Evolutionary conservation across 2,329 filamentous ascomycete genomes (phyloP).

Genomic region (Pseudogymnoascus sp.): DNA sequence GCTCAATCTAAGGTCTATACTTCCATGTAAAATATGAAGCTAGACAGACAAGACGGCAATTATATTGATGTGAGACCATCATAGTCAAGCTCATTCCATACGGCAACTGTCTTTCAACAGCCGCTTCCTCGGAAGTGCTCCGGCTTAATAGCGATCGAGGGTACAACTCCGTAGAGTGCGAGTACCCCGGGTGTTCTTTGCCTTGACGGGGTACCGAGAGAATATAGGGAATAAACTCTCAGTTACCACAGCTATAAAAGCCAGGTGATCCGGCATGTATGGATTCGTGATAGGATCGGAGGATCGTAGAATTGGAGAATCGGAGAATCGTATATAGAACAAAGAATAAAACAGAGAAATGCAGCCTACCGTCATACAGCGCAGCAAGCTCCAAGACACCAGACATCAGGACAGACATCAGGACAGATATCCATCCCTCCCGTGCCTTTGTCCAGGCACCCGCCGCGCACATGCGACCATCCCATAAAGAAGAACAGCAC

Average conservation of each 20-base stretch:
- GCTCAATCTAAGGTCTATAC: conserved; percentile 21
- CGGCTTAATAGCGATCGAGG: conserved; percentile 94
- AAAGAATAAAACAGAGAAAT: conserved; percentile 3
- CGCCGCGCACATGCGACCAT: neutral
- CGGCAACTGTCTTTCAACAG: conserved; percentile 69
- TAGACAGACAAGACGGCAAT: conserved; percentile 9
- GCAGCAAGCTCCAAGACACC: neutral
- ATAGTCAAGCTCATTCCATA: conserved; percentile 96
- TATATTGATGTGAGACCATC: conserved; percentile 25
- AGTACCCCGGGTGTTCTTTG: conserved; percentile 56
- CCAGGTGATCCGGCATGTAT: conserved; percentile 22
- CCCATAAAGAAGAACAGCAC: neutral
- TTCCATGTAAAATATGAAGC: conserved; percentile 3
- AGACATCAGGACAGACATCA: neutral
- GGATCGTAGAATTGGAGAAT: neutral
- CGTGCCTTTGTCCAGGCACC: neutral
- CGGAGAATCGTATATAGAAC: neutral
- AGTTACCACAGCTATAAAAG: conserved; percentile 43
- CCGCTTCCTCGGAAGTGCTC: conserved; percentile 83
- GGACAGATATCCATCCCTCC: neutral
- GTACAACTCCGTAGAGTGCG: conserved; percentile 13
- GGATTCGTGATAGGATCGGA: neutral
- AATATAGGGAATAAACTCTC: conserved; percentile 53
- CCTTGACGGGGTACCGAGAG: conserved; percentile 79
- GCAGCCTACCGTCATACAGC: conserved; percentile 3